Evolutionary conservation across 768 basidiomycete genomes (phyloP).

Genomic region (Strobilomyces dryophilus): DNA sequence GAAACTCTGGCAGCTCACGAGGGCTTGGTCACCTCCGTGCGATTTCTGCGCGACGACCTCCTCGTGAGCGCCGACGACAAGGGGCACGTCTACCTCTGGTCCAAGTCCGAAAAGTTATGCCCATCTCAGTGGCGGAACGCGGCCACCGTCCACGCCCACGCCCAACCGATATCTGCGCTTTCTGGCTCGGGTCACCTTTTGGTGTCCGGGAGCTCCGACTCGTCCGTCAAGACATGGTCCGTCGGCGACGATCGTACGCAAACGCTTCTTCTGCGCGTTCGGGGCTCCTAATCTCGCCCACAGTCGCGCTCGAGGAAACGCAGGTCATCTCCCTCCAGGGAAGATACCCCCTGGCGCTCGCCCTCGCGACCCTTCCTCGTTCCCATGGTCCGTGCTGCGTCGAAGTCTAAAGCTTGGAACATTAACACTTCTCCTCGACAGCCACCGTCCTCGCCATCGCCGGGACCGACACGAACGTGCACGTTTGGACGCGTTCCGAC

Average conservation of each 20-base stretch:
- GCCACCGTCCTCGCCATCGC: constrained; percentile 73
- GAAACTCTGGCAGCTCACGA: constrained; percentile 75
- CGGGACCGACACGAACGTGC: constrained; percentile 76
- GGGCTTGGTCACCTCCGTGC: constrained; percentile 71
- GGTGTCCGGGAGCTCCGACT: constrained; percentile 82
- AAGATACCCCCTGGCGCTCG: constrained; percentile 72
- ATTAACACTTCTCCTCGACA: constrained; percentile 21
- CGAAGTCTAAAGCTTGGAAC: not conserved
- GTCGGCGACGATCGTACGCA: constrained; percentile 31
- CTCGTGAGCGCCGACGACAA: constrained; percentile 75
- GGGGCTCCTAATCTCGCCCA: not conserved
- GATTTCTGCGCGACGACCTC: constrained; percentile 49
- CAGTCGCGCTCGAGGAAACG: constrained; percentile 38
- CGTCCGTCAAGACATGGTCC: constrained; percentile 71
- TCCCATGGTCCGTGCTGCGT: constrained; percentile 50
- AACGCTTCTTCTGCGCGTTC: not conserved
- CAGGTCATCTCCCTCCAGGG: constrained; percentile 65
- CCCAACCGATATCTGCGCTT: constrained; percentile 65
- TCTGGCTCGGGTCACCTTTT: constrained; percentile 46
- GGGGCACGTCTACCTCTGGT: constrained; percentile 68
- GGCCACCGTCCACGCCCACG: constrained; percentile 54
- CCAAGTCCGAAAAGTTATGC: constrained; percentile 26
- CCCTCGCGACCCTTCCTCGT: constrained; percentile 58
- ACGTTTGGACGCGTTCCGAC: constrained; percentile 71
- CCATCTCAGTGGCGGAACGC: constrained; percentile 52